phyloP scores from a whole-genome alignment of 371 early-diverging fungal species.

The Mortierella sp. region DNA sequence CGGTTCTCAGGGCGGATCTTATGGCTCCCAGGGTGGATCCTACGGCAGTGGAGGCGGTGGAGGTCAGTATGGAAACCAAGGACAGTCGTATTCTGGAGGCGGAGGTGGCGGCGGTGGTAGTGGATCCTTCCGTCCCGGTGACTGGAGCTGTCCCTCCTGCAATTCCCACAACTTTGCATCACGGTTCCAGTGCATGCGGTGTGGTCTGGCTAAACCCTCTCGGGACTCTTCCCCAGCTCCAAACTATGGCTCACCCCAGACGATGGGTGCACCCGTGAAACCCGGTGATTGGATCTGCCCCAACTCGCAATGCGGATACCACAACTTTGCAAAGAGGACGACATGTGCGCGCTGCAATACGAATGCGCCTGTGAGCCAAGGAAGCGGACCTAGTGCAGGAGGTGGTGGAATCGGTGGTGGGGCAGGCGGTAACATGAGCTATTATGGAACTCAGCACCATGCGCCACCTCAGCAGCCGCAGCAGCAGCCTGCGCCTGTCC shows the following conservation, averaged over 20 bases:
- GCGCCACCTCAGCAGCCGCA: slow-evolving; percentile 31
- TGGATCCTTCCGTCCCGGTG: slow-evolving; percentile 67
- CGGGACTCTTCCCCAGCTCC: slow-evolving; percentile 42
- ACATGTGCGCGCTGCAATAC: slow-evolving; percentile 55
- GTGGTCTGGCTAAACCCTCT: slow-evolving; percentile 57
- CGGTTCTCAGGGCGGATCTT: slow-evolving; percentile 13
- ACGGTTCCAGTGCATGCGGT: slow-evolving; percentile 73
- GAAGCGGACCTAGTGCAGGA: slow-evolving; percentile 14
- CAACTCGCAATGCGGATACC: slow-evolving; percentile 62
- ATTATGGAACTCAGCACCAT: slow-evolving; percentile 49
- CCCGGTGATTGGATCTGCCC: slow-evolving; percentile 74
- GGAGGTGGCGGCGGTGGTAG: slow-evolving; percentile 28
- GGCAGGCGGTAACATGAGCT: slow-evolving; percentile 27
- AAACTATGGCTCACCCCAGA: slow-evolving; percentile 7
- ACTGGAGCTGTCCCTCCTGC: slow-evolving; percentile 74
- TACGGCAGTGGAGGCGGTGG: slow-evolving; percentile 36
- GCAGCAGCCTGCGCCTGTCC: slow-evolving; percentile 30
- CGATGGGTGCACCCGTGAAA: slow-evolving; percentile 54
- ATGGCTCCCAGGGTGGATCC: slow-evolving; percentile 46
- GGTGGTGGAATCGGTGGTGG: slow-evolving; percentile 15
- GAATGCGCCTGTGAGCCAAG: slow-evolving; percentile 22
- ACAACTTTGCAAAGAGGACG: slow-evolving; percentile 68
- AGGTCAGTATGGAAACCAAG: slow-evolving; percentile 22
- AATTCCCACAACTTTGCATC: slow-evolving; percentile 77
- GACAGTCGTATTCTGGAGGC: slow-evolving; percentile 24